Conservation (phyloP, 805 yeast genomes). For the Tetrapisispora arboricola region DNA sequence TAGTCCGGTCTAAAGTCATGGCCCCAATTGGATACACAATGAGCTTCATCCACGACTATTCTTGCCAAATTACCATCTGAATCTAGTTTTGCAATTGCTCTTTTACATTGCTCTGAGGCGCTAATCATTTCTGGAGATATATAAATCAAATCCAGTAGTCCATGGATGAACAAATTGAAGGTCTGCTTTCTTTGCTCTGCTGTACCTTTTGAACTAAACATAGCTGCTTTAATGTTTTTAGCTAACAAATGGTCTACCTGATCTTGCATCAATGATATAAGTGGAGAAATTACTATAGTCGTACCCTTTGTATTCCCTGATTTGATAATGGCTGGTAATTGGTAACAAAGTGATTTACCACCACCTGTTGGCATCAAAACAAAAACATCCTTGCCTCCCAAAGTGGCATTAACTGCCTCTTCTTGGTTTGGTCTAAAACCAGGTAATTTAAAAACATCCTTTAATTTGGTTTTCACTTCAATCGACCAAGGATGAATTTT, state of each 20-base stretch:
- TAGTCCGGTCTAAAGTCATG: conserved; percentile 97
- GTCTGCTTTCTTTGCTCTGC: conserved; percentile 53
- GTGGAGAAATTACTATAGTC: conserved; percentile 86
- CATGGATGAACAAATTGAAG: conserved; percentile 51
- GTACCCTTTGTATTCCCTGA: conserved; percentile 73
- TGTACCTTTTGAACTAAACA: conserved; percentile 72
- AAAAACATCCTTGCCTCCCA: conserved; percentile 75
- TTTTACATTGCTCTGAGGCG: conserved; percentile 57
- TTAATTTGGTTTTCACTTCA: conserved; percentile 53
- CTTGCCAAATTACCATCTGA: conserved; percentile 56
- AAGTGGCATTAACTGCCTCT: conserved; percentile 73
- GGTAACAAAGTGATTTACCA: conserved; percentile 93
- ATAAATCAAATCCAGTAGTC: conserved; percentile 66
- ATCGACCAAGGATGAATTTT: conserved; percentile 43
- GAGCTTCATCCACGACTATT: conserved; percentile 93
- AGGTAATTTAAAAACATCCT: conserved; percentile 48
- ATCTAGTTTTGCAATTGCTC: conserved; percentile 49
- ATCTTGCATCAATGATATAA: conserved; percentile 94
- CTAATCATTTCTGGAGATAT: conserved; percentile 92
- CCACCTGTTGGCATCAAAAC: conserved; percentile 99
- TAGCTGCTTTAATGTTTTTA: conserved; percentile 67
- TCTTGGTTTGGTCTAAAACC: conserved; percentile 75
- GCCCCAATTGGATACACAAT: conserved; percentile 98
- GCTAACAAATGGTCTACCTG: conserved; percentile 74
- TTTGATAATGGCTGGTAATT: conserved; percentile 77